Evolutionary conservation across 2,329 filamentous ascomycete species (phyloP), one percentile per base, ranked within the genome.

Genomic region (Botrytis elliptica): DNA sequence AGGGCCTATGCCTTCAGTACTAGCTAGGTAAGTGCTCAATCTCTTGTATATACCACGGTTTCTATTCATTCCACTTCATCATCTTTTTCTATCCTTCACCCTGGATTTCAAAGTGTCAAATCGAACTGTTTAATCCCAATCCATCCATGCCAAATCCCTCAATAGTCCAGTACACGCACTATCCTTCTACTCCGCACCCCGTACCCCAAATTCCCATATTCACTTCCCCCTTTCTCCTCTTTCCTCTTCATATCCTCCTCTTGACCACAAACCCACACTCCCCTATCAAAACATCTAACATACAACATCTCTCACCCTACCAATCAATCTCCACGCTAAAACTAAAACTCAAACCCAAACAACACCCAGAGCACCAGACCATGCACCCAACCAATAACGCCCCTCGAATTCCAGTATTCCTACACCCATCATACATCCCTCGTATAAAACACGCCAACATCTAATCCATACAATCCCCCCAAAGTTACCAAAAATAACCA

Each of bases 311-410:
- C 36, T 25, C 33, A 12, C 36, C 10, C n/a, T 10, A n/a, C 36
- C 25, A 63, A 16, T 10, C 20, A 68, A 25, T 16, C 1, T n/a
- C 49, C 49, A 25, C n/a, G 49, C 36, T 42, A 57, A 57, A 57
- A 36, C 42, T n/a, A 38, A 63, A 63, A 10, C 36, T 25, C n/a
- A 57, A 68, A 68, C 49, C 22, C n/a, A 57, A 57, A 29, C 6
- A 57, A 57, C 52, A n/a, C 52, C 52, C 52, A 29, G 8, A 57
- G n/a, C 52, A 57, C 66, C 66, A 25, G 44, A 29, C 49, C 10
- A 69, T 66, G 64, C 64, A 59, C 52, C 33, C 49, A 69, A 18
- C 36, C 65, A 68, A 25, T 33, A 57, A 20, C 66, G 38, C 66
- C 49, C 9, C 14, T 57, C 52, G n/a, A 57, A 29, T 57, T 25